Conservation (phyloP, 345 rosid species). For the Capsella bursapastoris region DNA sequence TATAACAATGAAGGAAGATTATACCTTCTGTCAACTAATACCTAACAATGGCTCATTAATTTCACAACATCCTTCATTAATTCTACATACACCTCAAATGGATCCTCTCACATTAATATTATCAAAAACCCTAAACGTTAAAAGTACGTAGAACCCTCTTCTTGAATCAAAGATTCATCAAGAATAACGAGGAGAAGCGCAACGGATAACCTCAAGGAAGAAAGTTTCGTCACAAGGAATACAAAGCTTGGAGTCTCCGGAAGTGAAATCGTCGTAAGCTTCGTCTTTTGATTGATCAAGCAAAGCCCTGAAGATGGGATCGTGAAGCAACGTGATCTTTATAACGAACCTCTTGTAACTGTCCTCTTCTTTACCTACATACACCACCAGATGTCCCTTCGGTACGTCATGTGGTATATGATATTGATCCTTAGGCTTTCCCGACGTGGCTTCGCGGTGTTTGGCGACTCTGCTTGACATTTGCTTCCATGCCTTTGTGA, state of each 20-base stretch:
- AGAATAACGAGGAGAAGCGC: slow-evolving; percentile 36
- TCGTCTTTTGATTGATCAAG: slow-evolving; percentile 75
- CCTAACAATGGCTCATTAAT: background rate
- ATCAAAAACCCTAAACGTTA: background rate
- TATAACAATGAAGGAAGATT: background rate
- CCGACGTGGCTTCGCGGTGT: slow-evolving; percentile 1
- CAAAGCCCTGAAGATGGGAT: slow-evolving; percentile 77
- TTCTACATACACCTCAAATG: slow-evolving; percentile 17
- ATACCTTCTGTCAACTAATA: background rate
- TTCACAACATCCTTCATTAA: slow-evolving; percentile 19
- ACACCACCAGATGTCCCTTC: slow-evolving; percentile 81
- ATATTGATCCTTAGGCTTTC: background rate
- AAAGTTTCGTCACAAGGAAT: slow-evolving; percentile 77
- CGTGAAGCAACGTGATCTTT: slow-evolving; percentile 62
- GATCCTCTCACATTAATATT: background rate
- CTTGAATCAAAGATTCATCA: background rate
- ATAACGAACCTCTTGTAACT: slow-evolving; percentile 68
- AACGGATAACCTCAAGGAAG: slow-evolving; percentile 67
- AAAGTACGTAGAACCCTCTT: background rate
- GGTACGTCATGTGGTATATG: slow-evolving; percentile 81
- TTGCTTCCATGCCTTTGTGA: slow-evolving; percentile 45
- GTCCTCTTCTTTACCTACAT: slow-evolving; percentile 64
- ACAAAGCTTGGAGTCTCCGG: slow-evolving; percentile 66
- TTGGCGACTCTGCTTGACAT: slow-evolving; percentile 35
- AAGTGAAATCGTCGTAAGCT: slow-evolving; percentile 57